Conservation (phyloP, 2,329 filamentous ascomycete species). For the Bipolaris victoriae region DNA sequence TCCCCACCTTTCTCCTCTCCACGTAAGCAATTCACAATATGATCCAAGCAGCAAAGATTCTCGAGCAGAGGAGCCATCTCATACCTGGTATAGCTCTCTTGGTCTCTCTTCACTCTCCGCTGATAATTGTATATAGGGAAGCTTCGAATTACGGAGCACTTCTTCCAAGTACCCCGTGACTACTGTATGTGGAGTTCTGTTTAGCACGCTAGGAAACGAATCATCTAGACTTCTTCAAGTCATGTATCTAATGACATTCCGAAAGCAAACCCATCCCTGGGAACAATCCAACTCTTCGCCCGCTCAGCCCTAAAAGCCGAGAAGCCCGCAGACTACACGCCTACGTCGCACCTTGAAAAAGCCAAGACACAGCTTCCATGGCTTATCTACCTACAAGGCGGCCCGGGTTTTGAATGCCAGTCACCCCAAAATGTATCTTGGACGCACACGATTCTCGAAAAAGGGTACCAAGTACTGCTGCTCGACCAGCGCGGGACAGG, state of each 20-base stretch:
- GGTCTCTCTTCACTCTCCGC: background rate
- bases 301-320: slow-evolving; percentile 73
- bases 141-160: slow-evolving; percentile 77
- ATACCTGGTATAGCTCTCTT: slow-evolving; percentile 48
- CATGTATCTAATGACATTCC: background rate
- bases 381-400: slow-evolving; percentile 80
- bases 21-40: slow-evolving; percentile 29
- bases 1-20: slow-evolving; percentile 10
- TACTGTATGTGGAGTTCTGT: slow-evolving; percentile 54
- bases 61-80: slow-evolving; percentile 54
- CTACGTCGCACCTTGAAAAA: slow-evolving; percentile 59
- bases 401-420: slow-evolving; percentile 78
- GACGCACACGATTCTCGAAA: slow-evolving; percentile 73
- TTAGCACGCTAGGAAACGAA: background rate
- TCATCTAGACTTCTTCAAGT: background rate
- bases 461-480: slow-evolving; percentile 81
- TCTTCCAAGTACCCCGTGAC: slow-evolving; percentile 86
- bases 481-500: slow-evolving; percentile 94
- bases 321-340: slow-evolving; percentile 58
- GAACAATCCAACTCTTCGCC: slow-evolving; percentile 76
- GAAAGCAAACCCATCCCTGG: slow-evolving; percentile 59
- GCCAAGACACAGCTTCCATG: slow-evolving; percentile 61
- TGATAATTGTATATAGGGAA: slow-evolving; percentile 62
- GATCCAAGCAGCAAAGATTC: slow-evolving; percentile 55
- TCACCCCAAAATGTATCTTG: slow-evolving; percentile 75